Base-by-base conservation (phyloP, 2,329 filamentous ascomycete species). In the Hansfordia pulvinata region DNA sequence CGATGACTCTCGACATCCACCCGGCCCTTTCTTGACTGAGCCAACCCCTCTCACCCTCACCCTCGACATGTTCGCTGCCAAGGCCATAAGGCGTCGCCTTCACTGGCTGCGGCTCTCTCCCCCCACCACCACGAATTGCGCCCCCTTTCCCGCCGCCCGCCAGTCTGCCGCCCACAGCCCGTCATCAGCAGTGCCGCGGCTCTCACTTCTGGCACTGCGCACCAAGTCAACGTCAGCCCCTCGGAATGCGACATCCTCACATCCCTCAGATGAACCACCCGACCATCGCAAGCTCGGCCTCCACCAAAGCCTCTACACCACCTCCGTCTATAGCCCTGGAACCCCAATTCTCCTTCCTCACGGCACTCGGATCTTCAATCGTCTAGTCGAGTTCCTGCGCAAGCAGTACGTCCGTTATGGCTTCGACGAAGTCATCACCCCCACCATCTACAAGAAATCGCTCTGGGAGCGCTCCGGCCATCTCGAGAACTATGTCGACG, bases 371-470 rank as follows among this genome's bases (percentile, higher is more conserved):
- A 70, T 93, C 39, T 85, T 93, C 58, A 86, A 90, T 46, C 78
- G 82, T 29, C 69, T 93, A 13, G 71, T 84, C 32, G 66, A 76
- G 22, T 93, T 90, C 45, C 63, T 93, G 30, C 78, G 84, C 35
- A 75, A 76, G 32, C 83, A 93, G 46, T 93, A 93, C 44, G 69
- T 77, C 15, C 69, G 75, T 36, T 90, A 88, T 52, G 84, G 84
- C 32, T 92, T 88, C 47, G 68, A 85, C 38, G 84, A 93, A 49
- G 84, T 93, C 36, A 75, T 93, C 40, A 90, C 83, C 6, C 84
- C 85, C 2, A 90, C 76, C 25, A 90, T 93, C 44, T 93, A 90
- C 61, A 93, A 92, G 46, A 82, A 81, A 49, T 75, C 79, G 5
- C 56, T 93, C 17, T 93, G 84, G 85, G 74, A 81, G 42, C 76